phyloP scores from a whole-genome alignment of 306 rosid genomes.

The Styphnolobium japonicum region DNA sequence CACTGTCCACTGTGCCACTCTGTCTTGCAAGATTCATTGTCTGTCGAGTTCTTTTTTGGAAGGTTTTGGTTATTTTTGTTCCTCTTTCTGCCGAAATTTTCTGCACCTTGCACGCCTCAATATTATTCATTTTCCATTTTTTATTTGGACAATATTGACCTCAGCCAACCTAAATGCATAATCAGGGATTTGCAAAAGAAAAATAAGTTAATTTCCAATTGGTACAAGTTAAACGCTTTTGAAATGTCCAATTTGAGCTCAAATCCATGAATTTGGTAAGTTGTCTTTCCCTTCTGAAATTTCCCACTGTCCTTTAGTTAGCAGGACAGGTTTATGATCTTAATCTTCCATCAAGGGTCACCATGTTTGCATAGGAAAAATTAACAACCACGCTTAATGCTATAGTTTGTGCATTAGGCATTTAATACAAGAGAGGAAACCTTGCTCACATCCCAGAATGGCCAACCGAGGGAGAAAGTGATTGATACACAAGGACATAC shows the following conservation, averaged over 20 bases:
- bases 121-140: not conserved
- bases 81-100: slow-evolving; percentile 35
- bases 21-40: slow-evolving; percentile 27
- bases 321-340: not conserved
- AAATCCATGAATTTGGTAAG: slow-evolving; percentile 2
- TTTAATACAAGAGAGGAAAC: not conserved
- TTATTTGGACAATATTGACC: slow-evolving; percentile 36
- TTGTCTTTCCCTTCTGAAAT: not conserved
- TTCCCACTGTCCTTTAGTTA: not conserved
- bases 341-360: not conserved
- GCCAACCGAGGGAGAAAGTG: not conserved
- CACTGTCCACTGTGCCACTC: slow-evolving; percentile 42
- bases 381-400: not conserved
- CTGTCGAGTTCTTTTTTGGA: slow-evolving; percentile 21
- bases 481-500: not conserved
- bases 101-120: slow-evolving; percentile 46
- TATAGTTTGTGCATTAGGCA: not conserved
- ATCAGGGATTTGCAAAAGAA: slow-evolving; percentile 19
- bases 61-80: slow-evolving; percentile 39
- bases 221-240: not conserved
- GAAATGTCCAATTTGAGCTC: not conserved
- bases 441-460: not conserved
- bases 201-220: slow-evolving; percentile 13
- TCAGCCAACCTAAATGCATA: slow-evolving; percentile 13
- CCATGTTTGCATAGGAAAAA: not conserved